Evolutionary conservation across 208 protist species (phyloP).

Genomic region (Acanthamoeba triangularis): DNA sequence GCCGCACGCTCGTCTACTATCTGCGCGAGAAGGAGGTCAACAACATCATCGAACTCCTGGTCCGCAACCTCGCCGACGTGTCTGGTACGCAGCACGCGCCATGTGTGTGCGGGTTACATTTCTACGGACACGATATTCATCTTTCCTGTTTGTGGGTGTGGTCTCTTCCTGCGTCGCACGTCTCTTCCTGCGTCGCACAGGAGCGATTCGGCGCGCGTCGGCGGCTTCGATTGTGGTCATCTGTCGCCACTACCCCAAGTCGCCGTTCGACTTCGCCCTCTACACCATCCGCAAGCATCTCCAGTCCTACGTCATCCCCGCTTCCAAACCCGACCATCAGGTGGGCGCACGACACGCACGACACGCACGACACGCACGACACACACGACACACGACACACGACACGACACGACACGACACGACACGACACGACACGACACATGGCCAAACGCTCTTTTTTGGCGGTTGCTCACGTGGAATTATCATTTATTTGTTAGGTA

Average conservation of each 20-base stretch:
- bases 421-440: neutral
- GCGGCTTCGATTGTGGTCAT: conserved; percentile 51
- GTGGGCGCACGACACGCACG: neutral
- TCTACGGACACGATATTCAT: neutral
- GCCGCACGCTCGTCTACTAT: conserved; percentile 30
- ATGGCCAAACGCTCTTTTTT: too few relatives aligned
- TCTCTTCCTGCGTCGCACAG: neutral
- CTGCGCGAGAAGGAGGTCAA: conserved; percentile 75
- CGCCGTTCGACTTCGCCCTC: conserved; percentile 68
- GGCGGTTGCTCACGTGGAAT: neutral
- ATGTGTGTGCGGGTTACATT: neutral
- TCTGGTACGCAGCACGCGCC: neutral
- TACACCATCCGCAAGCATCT: conserved; percentile 70
- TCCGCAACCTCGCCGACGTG: conserved; percentile 27
- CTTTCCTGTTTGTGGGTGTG: neutral
- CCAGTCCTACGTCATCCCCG: conserved; percentile 39
- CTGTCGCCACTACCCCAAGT: conserved; percentile 74
- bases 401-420: too few relatives aligned
- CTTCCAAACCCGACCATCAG: neutral
- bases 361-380: neutral
- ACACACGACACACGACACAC: too few relatives aligned
- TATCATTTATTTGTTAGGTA: neutral
- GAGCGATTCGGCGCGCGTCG: neutral
- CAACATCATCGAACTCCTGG: conserved; percentile 61
- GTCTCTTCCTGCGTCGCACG: neutral